Base-by-base conservation (phyloP, 1,284 basidiomycete species). In the Limonomyces culmigenus region DNA sequence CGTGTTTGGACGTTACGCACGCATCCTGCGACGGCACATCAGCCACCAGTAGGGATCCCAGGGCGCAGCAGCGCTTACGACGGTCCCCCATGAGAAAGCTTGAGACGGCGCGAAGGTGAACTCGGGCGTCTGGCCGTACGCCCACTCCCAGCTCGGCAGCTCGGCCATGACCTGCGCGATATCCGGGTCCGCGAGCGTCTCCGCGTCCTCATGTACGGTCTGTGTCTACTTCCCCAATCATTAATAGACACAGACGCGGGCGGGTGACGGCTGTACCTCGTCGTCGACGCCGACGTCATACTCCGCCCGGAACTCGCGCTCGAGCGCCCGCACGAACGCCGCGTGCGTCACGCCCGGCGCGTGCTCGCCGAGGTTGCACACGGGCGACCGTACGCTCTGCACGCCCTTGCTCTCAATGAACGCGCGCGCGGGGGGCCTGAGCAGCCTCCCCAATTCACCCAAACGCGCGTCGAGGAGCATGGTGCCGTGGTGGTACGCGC, bases 401-500 rank as follows among this genome's bases (percentile, higher is more conserved):
- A 97, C 84, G 1, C 88, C 87, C 52, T 78, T 86, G 0, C 85
- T 87, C 29, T 74, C 55, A 65, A 95, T 88, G 33, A 2, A 38
- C 33, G 34, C 35, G 23, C 36, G 43, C 8, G 34, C 36, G 38
- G 71, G 65, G 0, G 73, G 68, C 17, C 63, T 70, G 32, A 97
- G 62, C 8, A 87, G 58, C 36, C 78, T 69, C 0, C 84, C 81
- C 1, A 93, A 61, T 6, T 70, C 66, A 23, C 68, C 60, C 16
- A 95, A 65, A 33, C 68, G 60, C 3, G 87, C 84, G 11, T 84
- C 79, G 19, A 98, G 83, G 19, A 99, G 70, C 93, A 99, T 96
- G n/a, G 93, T 98, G 0, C 95, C 95, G 50, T 99, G 95, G 50
- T 98, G 93, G 56, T 97, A 98, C 1, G 92, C 89, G 13, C 95